A percentile compares a stretch with the other conserved stretches of the same genome.
Evolutionary conservation across 192 early-diverging fungal genomes (phyloP).

Genomic region (Backusella mclennaniae): DNA sequence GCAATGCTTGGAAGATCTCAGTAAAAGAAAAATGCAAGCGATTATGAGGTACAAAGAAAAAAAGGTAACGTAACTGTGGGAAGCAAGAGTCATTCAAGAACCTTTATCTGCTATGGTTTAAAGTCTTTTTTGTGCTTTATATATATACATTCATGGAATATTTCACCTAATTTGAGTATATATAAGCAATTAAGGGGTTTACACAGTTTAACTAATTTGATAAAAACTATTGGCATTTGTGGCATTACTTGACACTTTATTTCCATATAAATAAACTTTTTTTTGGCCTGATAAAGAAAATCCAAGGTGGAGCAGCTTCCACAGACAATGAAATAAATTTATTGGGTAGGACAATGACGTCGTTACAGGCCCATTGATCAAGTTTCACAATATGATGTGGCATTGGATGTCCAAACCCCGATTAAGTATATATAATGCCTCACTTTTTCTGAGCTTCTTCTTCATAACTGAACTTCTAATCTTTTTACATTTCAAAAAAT

Average conservation of each 20-base stretch:
- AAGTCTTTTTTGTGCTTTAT: not conserved
- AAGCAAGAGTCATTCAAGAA: not conserved
- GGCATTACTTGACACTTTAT: not conserved
- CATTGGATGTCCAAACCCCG: not conserved
- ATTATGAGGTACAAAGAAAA: not conserved
- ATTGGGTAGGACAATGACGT: slow-evolving; percentile 1
- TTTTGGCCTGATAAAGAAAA: not conserved
- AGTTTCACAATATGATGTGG: not conserved
- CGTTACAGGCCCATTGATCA: not conserved
- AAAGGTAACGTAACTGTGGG: not conserved
- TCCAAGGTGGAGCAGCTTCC: not conserved
- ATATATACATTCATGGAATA: not conserved
- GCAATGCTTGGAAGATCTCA: not conserved
- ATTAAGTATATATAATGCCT: not conserved
- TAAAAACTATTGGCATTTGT: not conserved
- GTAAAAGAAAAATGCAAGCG: not conserved
- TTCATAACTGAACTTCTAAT: not conserved
- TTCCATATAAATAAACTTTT: not conserved
- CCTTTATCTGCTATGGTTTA: not conserved
- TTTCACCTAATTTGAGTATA: not conserved
- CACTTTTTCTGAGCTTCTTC: not conserved
- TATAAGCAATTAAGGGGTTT: not conserved
- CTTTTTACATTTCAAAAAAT: not conserved
- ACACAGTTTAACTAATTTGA: slow-evolving; percentile 3
- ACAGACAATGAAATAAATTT: not conserved